Percentiles rank a stretch among this genome's conserved stretches.
These are phyloP conservation scores for Mortierella sp. DNA, from an alignment of 371 early-diverging fungal species.

Conservation along the genomic window DNA sequence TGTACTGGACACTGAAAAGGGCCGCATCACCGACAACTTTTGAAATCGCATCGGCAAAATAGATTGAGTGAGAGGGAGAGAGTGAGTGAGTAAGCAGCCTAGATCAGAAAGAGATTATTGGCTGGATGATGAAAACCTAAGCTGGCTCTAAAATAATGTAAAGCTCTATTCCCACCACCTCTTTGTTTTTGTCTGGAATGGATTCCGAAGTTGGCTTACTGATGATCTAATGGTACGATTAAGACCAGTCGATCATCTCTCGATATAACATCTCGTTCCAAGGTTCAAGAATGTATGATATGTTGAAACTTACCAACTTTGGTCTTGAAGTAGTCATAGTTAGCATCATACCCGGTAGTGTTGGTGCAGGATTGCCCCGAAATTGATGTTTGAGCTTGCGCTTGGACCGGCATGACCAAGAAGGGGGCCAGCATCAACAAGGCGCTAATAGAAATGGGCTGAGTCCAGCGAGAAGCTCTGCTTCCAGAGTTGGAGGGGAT, in stretches of 20 bases:
- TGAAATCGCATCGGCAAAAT: not conserved
- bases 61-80: not conserved
- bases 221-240: not conserved
- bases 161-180: too few species aligned
- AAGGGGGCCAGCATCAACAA: slow-evolving; percentile 52
- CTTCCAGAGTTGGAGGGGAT: slow-evolving; percentile 37
- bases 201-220: not conserved
- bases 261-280: too few species aligned
- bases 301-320: slow-evolving; percentile 31
- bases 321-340: slow-evolving; percentile 68
- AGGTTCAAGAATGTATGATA: too few species aligned
- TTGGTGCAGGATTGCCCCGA: slow-evolving; percentile 54
- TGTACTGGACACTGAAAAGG: slow-evolving; percentile 71
- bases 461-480: slow-evolving; percentile 55
- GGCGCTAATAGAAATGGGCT: slow-evolving; percentile 56
- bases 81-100: not conserved
- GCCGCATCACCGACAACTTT: slow-evolving; percentile 61
- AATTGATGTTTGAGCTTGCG: slow-evolving; percentile 58
- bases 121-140: not conserved
- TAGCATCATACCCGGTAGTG: slow-evolving; percentile 43
- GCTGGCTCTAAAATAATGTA: not conserved
- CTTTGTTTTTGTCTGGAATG: too few species aligned
- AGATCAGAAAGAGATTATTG: not conserved
- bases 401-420: slow-evolving; percentile 47
- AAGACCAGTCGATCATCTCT: too few species aligned